phyloP scores from a whole-genome alignment of 2,329 filamentous ascomycete species.

The Aspergillus chevalieri region DNA sequence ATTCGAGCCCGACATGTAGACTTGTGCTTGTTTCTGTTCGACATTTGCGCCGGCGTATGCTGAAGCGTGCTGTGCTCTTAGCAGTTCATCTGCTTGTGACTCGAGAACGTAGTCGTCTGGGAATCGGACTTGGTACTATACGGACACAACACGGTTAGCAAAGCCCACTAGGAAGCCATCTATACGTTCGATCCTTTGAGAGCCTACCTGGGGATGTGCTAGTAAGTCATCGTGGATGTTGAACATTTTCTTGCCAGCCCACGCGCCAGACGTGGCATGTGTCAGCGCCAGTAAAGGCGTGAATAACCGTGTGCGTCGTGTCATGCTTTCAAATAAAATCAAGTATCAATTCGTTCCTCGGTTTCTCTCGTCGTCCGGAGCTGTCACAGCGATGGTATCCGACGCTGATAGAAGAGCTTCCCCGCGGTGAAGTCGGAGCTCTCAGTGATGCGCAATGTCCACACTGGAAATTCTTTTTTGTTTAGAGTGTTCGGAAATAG shows the following conservation, averaged over 20 bases:
- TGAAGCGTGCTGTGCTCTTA: slow-evolving; percentile 18
- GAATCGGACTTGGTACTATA: slow-evolving; percentile 73
- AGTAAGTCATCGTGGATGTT: slow-evolving; percentile 84
- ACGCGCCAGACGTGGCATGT: slow-evolving; percentile 28
- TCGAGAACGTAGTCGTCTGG: slow-evolving; percentile 67
- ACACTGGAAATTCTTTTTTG: too few relatives aligned
- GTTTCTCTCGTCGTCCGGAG: neutral
- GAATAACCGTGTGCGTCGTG: slow-evolving; percentile 6
- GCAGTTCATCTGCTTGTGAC: slow-evolving; percentile 59
- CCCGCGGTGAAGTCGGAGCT: neutral
- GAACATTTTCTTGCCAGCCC: slow-evolving; percentile 58
- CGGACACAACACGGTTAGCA: neutral
- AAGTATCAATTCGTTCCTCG: neutral
- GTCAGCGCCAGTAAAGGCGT: slow-evolving; percentile 27
- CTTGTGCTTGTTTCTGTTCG: slow-evolving; percentile 20
- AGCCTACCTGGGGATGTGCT: slow-evolving; percentile 72
- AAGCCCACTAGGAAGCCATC: too few relatives aligned
- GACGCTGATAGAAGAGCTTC: neutral
- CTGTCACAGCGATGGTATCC: neutral
- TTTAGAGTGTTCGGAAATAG: too few relatives aligned
- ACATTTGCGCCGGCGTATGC: slow-evolving; percentile 7
- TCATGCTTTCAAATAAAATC: neutral
- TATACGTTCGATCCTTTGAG: neutral
- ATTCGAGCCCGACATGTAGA: slow-evolving; percentile 19
- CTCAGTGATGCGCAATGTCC: neutral